Percentiles rank a stretch among this genome's conserved stretches.
Conservation (phyloP, 129 eudicot genomes). For the Centaurea solstitialis region DNA sequence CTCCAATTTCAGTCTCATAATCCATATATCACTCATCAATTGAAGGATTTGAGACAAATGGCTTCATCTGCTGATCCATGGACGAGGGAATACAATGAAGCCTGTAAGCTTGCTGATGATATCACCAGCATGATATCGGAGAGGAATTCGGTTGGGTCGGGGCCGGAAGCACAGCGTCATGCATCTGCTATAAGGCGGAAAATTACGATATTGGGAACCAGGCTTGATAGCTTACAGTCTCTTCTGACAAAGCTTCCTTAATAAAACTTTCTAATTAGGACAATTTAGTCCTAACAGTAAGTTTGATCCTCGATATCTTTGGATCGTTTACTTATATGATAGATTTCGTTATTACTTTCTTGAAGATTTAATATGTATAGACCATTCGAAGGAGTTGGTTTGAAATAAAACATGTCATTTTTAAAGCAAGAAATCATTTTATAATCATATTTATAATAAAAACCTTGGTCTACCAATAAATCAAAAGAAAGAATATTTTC, state of each 20-base stretch:
- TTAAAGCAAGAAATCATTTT: too few species aligned
- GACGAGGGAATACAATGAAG: conserved; percentile 75
- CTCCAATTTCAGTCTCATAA: conserved; percentile 9
- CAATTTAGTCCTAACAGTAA: too few species aligned
- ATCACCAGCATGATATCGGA: conserved; percentile 74
- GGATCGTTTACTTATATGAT: too few species aligned
- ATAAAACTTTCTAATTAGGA: too few species aligned
- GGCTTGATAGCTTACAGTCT: conserved; percentile 76
- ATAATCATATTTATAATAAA: too few species aligned
- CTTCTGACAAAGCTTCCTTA: conserved; percentile 71
- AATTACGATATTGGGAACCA: conserved; percentile 72
- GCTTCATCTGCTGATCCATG: conserved; percentile 70
- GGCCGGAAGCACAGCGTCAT: conserved; percentile 80
- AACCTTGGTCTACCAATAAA: too few species aligned
- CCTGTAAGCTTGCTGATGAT: conserved; percentile 77
- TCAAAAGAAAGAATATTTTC: too few species aligned
- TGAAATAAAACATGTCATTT: too few species aligned
- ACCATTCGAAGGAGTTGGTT: too few species aligned
- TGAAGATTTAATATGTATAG: too few species aligned
- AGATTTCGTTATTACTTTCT: too few species aligned
- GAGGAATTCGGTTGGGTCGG: conserved; percentile 59
- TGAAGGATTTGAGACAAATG: conserved; percentile 46
- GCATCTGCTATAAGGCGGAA: conserved; percentile 73
- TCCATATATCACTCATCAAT: conserved; percentile 14
- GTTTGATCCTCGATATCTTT: too few species aligned